Conservation (phyloP, 257 asterid species). For the Henckelia pumila region DNA sequence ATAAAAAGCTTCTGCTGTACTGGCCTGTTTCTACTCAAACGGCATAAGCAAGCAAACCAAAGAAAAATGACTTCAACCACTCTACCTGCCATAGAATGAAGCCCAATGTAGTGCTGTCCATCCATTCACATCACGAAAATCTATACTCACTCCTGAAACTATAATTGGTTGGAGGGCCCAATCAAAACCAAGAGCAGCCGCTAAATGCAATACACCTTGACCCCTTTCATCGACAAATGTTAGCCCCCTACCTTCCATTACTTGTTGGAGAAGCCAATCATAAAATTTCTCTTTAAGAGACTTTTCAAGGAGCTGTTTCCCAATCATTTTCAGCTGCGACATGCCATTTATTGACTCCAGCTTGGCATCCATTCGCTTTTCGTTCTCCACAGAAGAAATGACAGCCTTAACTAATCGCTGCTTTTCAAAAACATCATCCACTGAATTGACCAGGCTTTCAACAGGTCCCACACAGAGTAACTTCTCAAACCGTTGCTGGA, state of each 20-base stretch:
- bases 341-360: conserved; percentile 32
- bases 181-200: conserved; percentile 91
- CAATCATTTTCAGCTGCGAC: conserved; percentile 37
- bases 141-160: conserved; percentile 67
- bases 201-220: conserved; percentile 88
- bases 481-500: conserved; percentile 54
- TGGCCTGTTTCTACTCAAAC: conserved; percentile 7
- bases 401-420: conserved; percentile 37
- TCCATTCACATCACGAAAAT: conserved; percentile 94
- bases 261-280: conserved; percentile 67
- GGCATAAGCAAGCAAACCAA: conserved; percentile 16
- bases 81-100: conserved; percentile 85
- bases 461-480: conserved; percentile 37
- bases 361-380: conserved; percentile 37
- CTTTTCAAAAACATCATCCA: conserved; percentile 37
- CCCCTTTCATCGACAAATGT: conserved; percentile 63
- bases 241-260: conserved; percentile 62
- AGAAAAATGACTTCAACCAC: conserved; percentile 15
- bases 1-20: conserved; percentile 9
- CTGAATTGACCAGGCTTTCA: conserved; percentile 31
- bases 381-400: conserved; percentile 50
- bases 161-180: conserved; percentile 83
- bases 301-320: conserved; percentile 49
- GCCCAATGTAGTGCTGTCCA: conserved; percentile 99
- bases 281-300: conserved; percentile 60